Evolutionary conservation across 1,139 yeast genomes (phyloP).

Genomic region (Geotrichum bryndzae): DNA sequence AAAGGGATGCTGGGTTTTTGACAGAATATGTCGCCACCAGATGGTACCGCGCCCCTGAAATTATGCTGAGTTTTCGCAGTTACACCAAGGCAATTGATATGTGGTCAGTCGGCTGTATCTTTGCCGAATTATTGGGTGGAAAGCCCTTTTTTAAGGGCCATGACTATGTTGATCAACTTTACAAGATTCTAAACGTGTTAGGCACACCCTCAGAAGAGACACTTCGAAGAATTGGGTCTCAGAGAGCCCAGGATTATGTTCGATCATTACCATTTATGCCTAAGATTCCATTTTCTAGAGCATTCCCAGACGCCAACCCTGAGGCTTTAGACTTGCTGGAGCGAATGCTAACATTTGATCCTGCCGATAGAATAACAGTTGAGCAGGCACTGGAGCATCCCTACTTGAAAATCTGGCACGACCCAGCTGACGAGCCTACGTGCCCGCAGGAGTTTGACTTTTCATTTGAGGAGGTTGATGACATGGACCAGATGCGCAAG

Average conservation of each 20-base stretch:
- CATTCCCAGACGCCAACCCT: conserved; percentile 83
- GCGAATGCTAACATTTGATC: conserved; percentile 81
- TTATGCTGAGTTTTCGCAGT: conserved; percentile 87
- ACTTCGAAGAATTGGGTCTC: conserved; percentile 74
- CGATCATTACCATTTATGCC: conserved; percentile 79
- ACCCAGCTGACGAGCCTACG: conserved; percentile 87
- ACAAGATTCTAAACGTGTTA: conserved; percentile 73
- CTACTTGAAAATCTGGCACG: conserved; percentile 90
- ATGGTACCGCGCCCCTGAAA: conserved; percentile 98
- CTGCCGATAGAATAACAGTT: conserved; percentile 78
- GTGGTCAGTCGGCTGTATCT: conserved; percentile 96
- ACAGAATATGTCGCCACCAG: conserved; percentile 97
- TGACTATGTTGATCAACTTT: conserved; percentile 92
- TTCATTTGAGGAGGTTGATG: conserved; percentile 81
- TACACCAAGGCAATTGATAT: conserved; percentile 94
- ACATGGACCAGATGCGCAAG: conserved; percentile 65
- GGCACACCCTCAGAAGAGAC: conserved; percentile 92
- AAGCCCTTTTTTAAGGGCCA: conserved; percentile 89
- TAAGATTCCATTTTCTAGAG: conserved; percentile 62
- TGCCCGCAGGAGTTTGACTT: conserved; percentile 83
- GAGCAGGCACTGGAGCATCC: conserved; percentile 88
- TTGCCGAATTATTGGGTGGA: conserved; percentile 90
- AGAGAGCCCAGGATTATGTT: conserved; percentile 87
- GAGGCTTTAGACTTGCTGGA: conserved; percentile 78
- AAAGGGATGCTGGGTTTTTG: conserved; percentile 71